These are phyloP conservation scores for Litsea cubeba DNA, from an alignment of 164 flowering plant genomes.

Conservation along the genomic window DNA sequence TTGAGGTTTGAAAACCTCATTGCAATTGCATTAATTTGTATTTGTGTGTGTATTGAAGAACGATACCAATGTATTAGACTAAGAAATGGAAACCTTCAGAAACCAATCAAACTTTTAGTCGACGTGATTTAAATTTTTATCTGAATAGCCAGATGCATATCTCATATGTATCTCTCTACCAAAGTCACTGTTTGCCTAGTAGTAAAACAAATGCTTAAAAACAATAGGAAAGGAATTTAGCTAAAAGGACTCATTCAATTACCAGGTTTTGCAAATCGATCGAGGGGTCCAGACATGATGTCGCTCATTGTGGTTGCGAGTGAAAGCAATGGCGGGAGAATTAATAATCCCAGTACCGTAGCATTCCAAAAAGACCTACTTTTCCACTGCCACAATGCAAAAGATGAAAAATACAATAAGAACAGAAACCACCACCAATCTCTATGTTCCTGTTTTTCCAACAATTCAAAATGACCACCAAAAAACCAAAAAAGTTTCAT, in stretches of 20 bases:
- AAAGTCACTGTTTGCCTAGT: background rate
- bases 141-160: background rate
- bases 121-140: too few species aligned
- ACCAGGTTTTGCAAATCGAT: slow-evolving; percentile 48
- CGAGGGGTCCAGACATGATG: slow-evolving; percentile 42
- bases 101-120: background rate
- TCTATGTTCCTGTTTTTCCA: background rate
- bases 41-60: too few species aligned
- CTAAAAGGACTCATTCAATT: slow-evolving; percentile 11
- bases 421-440: background rate
- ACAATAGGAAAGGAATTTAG: background rate
- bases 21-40: too few species aligned
- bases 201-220: background rate
- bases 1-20: too few species aligned
- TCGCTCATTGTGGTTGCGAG: background rate
- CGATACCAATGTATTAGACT: too few species aligned
- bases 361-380: background rate
- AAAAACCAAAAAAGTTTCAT: background rate
- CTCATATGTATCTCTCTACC: background rate
- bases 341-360: background rate
- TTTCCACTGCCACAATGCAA: background rate
- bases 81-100: background rate
- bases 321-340: slow-evolving; percentile 1
- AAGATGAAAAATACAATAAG: background rate
- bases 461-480: background rate